These are phyloP conservation scores for Thraustochytrium sp. DNA, from an alignment of 352 stramenopile species.

Conservation along the genomic window DNA sequence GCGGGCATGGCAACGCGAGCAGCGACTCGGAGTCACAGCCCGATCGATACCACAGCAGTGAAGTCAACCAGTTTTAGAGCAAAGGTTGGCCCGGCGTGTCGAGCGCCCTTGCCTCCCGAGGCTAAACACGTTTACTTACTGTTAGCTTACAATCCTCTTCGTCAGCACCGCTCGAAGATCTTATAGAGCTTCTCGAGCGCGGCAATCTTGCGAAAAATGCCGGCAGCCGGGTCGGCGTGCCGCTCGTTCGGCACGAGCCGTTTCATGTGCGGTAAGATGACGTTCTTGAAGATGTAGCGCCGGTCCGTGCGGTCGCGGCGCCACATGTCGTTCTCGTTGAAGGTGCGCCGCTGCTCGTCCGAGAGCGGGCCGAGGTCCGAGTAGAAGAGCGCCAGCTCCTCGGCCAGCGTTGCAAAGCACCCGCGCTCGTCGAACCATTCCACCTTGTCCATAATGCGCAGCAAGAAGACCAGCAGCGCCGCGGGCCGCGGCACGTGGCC, in stretches of 20 bases:
- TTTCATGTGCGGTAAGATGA: slow-evolving; percentile 21
- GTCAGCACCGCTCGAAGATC: slow-evolving; percentile 38
- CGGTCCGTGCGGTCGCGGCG: neutral
- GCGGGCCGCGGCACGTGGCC: neutral
- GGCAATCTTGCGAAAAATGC: slow-evolving; percentile 13
- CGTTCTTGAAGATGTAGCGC: slow-evolving; percentile 35
- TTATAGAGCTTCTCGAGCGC: slow-evolving; percentile 40
- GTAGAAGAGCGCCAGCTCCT: slow-evolving; percentile 25
- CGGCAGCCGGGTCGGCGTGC: neutral
- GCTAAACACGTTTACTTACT: neutral
- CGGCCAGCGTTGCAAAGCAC: slow-evolving; percentile 21
- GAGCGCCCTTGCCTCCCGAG: too few relatives aligned
- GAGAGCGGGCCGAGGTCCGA: neutral
- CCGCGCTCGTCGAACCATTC: slow-evolving; percentile 42
- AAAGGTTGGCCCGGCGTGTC: too few relatives aligned
- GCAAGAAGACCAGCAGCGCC: slow-evolving; percentile 16
- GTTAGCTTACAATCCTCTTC: neutral
- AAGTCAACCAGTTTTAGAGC: too few relatives aligned
- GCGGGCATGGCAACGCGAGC: too few relatives aligned
- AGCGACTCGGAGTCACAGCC: too few relatives aligned
- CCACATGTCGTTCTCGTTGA: neutral
- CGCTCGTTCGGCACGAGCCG: neutral
- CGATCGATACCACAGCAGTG: too few relatives aligned
- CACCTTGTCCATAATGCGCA: slow-evolving; percentile 5
- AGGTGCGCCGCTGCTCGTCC: neutral